Evolutionary conservation across 2,329 filamentous ascomycete species (phyloP).

Genomic region (Trichoderma pleuroti): DNA sequence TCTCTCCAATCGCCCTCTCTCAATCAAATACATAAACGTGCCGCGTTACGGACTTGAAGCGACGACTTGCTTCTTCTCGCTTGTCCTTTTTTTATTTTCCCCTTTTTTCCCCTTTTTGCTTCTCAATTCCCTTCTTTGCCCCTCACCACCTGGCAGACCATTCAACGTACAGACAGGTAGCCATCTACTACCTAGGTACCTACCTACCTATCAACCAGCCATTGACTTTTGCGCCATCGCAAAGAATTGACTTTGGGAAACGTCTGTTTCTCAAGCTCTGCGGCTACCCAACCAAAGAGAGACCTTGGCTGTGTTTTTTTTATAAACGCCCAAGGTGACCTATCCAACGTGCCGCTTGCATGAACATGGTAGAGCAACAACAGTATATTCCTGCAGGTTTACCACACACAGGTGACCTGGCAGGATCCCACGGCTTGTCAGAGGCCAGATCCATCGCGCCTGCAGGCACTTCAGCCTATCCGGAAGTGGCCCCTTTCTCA

Average conservation of each 20-base stretch:
- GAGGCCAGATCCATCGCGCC: conserved; percentile 26
- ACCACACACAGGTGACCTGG: conserved; percentile 31
- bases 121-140: not conserved
- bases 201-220: not conserved
- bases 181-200: not conserved
- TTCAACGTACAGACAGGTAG: not conserved
- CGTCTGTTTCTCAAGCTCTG: not conserved
- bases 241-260: not conserved
- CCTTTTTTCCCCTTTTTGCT: not conserved
- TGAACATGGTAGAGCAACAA: conserved; percentile 38
- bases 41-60: conserved; percentile 21
- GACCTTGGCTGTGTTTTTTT: not conserved
- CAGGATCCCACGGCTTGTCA: conserved; percentile 29
- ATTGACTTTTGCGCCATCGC: not conserved
- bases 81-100: not conserved
- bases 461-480: conserved; percentile 26
- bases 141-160: not conserved
- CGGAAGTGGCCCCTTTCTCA: conserved; percentile 32
- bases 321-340: conserved; percentile 15
- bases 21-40: conserved; percentile 28
- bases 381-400: conserved; percentile 34
- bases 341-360: conserved; percentile 1
- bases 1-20: not conserved
- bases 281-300: not conserved
- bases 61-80: not conserved